These are phyloP conservation scores for Mortierella alpina DNA, from an alignment of 192 early-diverging fungal species.

Conservation along the genomic window DNA sequence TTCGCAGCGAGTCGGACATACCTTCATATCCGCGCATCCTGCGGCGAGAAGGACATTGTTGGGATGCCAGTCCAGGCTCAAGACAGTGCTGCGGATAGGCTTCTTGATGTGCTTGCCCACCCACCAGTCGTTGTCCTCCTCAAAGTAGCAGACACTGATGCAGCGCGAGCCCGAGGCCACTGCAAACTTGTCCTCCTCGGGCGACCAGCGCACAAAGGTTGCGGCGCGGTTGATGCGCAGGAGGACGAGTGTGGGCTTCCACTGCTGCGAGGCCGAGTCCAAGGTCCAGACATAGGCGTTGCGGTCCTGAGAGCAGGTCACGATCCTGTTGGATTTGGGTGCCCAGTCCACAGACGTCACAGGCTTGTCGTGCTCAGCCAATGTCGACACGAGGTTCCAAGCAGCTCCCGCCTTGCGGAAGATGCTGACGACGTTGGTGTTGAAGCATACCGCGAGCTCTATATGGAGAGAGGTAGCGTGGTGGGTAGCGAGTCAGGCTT, in stretches of 20 bases:
- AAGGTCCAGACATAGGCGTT: conserved; percentile 98
- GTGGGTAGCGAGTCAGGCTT: not conserved
- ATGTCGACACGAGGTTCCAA: conserved; percentile 75
- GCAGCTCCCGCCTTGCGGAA: conserved; percentile 69
- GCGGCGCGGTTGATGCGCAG: conserved; percentile 97
- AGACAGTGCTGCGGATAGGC: conserved; percentile 89
- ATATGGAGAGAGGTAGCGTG: conserved; percentile 3
- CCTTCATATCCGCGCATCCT: conserved; percentile 86
- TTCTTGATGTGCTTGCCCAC: conserved; percentile 94
- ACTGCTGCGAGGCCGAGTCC: conserved; percentile 66
- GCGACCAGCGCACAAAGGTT: conserved; percentile 93
- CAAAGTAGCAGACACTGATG: conserved; percentile 96
- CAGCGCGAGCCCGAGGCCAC: conserved; percentile 92
- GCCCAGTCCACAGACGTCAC: conserved; percentile 98
- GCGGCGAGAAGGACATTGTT: conserved; percentile 95
- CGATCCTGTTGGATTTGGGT: conserved; percentile 92
- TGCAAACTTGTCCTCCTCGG: conserved; percentile 97
- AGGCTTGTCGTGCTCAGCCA: conserved; percentile 94
- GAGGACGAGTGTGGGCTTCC: conserved; percentile 93
- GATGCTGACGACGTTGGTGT: conserved; percentile 92
- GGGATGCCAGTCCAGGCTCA: conserved; percentile 95
- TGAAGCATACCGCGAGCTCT: conserved; percentile 94
- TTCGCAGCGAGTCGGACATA: conserved; percentile 5
- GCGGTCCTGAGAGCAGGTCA: conserved; percentile 97
- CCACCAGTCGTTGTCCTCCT: conserved; percentile 98